A percentile compares a stretch with the other conserved stretches of the same genome.
phyloP scores from a whole-genome alignment of 2,329 filamentous ascomycete genomes.

The Colletotrichum sansevieriae region DNA sequence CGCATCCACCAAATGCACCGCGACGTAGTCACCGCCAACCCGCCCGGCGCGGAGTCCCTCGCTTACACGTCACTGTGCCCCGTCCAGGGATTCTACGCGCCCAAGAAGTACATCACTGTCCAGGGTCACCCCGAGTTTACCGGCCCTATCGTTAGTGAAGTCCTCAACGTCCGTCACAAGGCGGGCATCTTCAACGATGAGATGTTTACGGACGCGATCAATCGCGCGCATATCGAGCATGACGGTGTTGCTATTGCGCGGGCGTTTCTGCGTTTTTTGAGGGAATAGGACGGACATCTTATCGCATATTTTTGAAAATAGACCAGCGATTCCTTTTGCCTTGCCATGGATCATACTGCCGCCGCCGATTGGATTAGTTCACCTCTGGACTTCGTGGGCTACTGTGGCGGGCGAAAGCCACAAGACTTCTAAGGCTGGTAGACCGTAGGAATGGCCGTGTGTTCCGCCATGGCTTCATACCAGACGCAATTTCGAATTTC shows the following conservation, averaged over 20 bases:
- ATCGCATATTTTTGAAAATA: conserved; percentile 29
- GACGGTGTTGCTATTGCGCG: conserved; percentile 83
- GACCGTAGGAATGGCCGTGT: too few species aligned
- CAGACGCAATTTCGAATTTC: too few species aligned
- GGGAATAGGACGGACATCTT: conserved; percentile 59
- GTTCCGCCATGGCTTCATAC: too few species aligned
- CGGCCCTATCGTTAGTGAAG: conserved; percentile 75
- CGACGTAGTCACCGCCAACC: conserved; percentile 78
- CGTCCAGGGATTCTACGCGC: conserved; percentile 84
- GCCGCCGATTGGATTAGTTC: too few species aligned
- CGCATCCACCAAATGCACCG: conserved; percentile 88
- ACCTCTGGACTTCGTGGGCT: too few species aligned
- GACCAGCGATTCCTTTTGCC: conserved; percentile 28
- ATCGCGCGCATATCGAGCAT: conserved; percentile 74
- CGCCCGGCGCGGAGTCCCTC: conserved; percentile 71
- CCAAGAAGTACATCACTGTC: conserved; percentile 76
- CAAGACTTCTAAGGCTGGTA: too few species aligned
- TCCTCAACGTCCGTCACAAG: conserved; percentile 74
- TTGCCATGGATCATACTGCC: too few species aligned
- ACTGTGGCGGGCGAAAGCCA: too few species aligned
- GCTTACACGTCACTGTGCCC: conserved; percentile 75
- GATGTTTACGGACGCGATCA: conserved; percentile 76
- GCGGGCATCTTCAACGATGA: conserved; percentile 78
- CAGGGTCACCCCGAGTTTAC: conserved; percentile 92
- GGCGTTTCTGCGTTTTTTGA: conserved; percentile 82